Evolutionary conservation across 2,329 filamentous ascomycete genomes (phyloP), one percentile per base, ranked within the genome.

Genomic region (Hymenoscyphus fraxineus): DNA sequence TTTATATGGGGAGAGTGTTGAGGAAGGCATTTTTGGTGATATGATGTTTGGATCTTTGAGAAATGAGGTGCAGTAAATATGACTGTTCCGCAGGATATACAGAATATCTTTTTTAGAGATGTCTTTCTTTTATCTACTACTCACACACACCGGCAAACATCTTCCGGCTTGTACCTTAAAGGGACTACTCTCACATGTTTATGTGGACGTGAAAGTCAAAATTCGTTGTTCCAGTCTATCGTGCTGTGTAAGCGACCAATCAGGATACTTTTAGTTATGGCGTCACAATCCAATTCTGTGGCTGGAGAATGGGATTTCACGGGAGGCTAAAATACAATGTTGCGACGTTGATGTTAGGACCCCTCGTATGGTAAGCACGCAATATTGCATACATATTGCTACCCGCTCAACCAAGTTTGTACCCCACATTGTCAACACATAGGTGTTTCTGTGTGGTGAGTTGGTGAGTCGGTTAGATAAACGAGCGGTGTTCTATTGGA

Each of bases 1-100:
- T 1, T 76, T 74, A 62, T 82, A 81, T 58, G 72, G 67, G 57
- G 77, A 75, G 32, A 81, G 19, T 6, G 44, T 51, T 51, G 44
- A 51, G 44, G 44, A 51, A 51, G 44, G 44, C 44, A 51, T 51
- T 6, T 51, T 19, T 22, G 3, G 7, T 16, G 41, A 6, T 19
- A 19, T 15, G 40, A 19, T 47, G 9, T 6, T 19, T 47, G n/a
- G n/a, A 27, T 22, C 19, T 22, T 51, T 3, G 6, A 22, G n/a
- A 19, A 19, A 10, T 51, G 4, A 10, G 12, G 22, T 51, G 22
- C 12, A n/a, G 4, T 22, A 10, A 16, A 51, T 10, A 51, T n/a
- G 7, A 16, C 6, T 22, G 22, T 51, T 7, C 44, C n/a, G 22
- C 44, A 27, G 9, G 7, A 4, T 51, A 22, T 51, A 10, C 41